These are phyloP conservation scores for Castanea sativa DNA, from an alignment of 306 rosid genomes.

Conservation along the genomic window DNA sequence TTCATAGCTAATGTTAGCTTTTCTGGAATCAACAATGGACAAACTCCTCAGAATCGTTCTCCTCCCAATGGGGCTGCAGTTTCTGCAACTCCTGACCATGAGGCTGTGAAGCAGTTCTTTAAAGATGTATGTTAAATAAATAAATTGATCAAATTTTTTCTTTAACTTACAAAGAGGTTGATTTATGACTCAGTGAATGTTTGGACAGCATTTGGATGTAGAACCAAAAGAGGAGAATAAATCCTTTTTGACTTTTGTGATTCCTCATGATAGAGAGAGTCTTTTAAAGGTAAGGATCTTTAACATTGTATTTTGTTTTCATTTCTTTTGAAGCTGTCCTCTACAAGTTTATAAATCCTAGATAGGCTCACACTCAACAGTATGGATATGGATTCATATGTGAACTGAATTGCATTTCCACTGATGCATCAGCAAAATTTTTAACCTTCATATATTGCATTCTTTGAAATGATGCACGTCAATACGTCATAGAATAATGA, in stretches of 20 bases:
- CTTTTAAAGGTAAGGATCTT: constrained; percentile 43
- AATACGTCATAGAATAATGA: background rate
- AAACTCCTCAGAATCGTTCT: constrained; percentile 13
- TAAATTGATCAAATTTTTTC: constrained; percentile 15
- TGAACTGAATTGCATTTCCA: background rate
- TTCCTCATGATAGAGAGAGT: constrained; percentile 75
- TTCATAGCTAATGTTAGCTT: constrained; percentile 69
- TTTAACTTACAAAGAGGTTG: background rate
- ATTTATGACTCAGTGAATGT: constrained; percentile 31
- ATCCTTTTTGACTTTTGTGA: constrained; percentile 60
- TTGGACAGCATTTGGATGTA: constrained; percentile 66
- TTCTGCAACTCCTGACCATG: constrained; percentile 31
- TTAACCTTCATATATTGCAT: no score
- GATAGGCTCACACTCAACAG: background rate
- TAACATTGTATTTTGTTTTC: background rate
- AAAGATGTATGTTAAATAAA: constrained; percentile 52
- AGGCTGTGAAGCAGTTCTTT: constrained; percentile 72
- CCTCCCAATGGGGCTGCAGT: constrained; percentile 33
- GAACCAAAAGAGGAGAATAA: constrained; percentile 72
- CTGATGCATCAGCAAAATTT: background rate
- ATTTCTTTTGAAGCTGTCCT: background rate
- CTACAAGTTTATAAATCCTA: background rate
- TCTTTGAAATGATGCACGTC: no score
- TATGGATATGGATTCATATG: background rate
- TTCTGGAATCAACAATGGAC: constrained; percentile 33